These are phyloP conservation scores for Coemansia sp. DNA, from an alignment of 192 early-diverging fungal genomes.

Conservation along the genomic window DNA sequence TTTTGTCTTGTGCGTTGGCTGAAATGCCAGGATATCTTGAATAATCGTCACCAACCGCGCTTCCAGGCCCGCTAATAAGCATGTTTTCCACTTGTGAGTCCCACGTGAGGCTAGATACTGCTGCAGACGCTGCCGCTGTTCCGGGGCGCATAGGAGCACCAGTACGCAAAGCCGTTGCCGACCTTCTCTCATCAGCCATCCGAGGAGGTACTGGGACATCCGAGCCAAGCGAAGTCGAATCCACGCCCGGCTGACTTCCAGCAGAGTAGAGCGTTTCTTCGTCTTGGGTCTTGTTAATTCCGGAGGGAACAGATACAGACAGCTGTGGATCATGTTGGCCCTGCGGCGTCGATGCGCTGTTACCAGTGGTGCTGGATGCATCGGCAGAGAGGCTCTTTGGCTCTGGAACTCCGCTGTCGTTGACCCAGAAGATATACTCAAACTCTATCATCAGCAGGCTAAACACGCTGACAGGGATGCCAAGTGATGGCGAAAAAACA, in stretches of 20 bases:
- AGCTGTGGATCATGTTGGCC: conserved; percentile 8
- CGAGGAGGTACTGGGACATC: conserved; percentile 9
- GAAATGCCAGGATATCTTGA: conserved; percentile 41
- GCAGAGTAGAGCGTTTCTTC: conserved; percentile 17
- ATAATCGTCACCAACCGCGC: conserved; percentile 22
- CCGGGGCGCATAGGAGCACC: conserved; percentile 16
- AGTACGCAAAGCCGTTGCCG: conserved; percentile 13
- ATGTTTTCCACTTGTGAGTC: conserved; percentile 22
- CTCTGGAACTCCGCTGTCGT: conserved; percentile 62
- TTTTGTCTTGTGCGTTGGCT: conserved; percentile 15
- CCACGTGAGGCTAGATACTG: conserved; percentile 21
- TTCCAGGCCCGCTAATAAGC: conserved; percentile 18
- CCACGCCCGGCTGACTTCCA: conserved; percentile 8
- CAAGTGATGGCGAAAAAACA: conserved; percentile 92
- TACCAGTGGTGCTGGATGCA: background rate
- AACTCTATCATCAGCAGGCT: conserved; percentile 90
- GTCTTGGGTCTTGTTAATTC: conserved; percentile 20
- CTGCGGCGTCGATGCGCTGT: background rate
- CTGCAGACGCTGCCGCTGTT: background rate
- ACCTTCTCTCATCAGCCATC: background rate
- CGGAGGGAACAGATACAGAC: conserved; percentile 38
- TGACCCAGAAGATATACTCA: conserved; percentile 78
- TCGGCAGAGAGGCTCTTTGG: conserved; percentile 28
- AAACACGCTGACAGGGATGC: conserved; percentile 92
- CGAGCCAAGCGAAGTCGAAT: conserved; percentile 3